Percentiles rank a stretch among this genome's conserved stretches.
Evolutionary conservation across 306 rosid genomes (phyloP).

Genomic region (Rubus parviflorus): DNA sequence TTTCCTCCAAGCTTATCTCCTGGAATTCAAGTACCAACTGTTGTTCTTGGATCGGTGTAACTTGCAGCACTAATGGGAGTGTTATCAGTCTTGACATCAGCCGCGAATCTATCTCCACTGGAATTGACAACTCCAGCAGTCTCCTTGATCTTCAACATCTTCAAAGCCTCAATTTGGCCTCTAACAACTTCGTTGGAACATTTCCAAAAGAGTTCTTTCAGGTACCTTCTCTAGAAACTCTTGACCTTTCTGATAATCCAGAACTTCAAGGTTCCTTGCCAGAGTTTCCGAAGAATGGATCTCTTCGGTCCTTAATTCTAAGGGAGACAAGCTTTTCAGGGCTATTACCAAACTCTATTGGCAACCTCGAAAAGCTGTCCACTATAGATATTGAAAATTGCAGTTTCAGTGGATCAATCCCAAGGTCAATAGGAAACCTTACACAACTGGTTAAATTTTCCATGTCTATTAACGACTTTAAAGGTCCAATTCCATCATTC

Average conservation of each 20-base stretch:
- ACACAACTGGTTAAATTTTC: neutral
- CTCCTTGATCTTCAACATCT: slow-evolving; percentile 6
- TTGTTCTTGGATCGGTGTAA: slow-evolving; percentile 1
- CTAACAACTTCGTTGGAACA: neutral
- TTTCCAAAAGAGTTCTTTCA: neutral
- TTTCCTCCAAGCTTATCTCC: neutral
- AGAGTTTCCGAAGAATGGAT: neutral
- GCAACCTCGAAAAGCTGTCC: neutral
- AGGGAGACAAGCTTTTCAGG: neutral
- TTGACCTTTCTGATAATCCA: neutral
- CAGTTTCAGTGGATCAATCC: neutral
- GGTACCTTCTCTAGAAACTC: neutral
- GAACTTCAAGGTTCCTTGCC: neutral
- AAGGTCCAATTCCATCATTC: neutral
- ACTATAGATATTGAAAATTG: neutral
- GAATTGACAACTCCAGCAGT: neutral
- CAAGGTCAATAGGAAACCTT: neutral
- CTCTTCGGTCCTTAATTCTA: neutral
- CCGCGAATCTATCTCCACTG: neutral
- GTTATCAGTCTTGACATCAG: neutral
- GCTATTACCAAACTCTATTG: neutral
- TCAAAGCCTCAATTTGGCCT: neutral
- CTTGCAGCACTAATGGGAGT: neutral
- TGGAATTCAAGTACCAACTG: neutral
- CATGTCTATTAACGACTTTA: neutral